Base-by-base conservation (phyloP, 768 basidiomycete genomes). In the Auricularia cornea region DNA sequence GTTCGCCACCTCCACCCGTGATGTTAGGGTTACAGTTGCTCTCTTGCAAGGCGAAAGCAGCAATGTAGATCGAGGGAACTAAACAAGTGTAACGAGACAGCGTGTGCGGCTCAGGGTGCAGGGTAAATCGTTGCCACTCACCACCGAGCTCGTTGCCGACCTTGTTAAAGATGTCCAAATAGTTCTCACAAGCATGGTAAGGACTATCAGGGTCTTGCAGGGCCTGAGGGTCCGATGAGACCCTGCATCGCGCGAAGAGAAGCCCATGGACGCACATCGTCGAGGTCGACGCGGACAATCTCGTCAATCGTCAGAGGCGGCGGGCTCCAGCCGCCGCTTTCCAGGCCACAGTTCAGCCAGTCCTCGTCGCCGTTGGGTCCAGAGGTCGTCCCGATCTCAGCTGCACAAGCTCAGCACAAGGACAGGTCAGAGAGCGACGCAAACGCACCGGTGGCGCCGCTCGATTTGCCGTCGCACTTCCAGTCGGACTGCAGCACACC, bases 41-140 rank as follows among this genome's bases (percentile, higher is more conserved):
- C 72, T 96, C 94, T 72, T 95, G 92, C 87, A 96, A 88, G 33
- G 92, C 92, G 67, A 96, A 88, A 0, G 92, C 81, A 2, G 92
- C 93, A 40, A 95, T 73, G 66, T 95, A 76, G 71, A 94, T 90
- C 8, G 90, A 72, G 29, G 88, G 89, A 32, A 94, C 81, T 80
- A 38, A 38, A 8, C 8, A 38, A 1, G 54, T 32, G 31, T 16
- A 61, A 59, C 3, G 26, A 20, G 31, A n/a, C 28, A 59, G 11
- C 41, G 10, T 56, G 28, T 32, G 33, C 23, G 52, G 32, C 65
- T 63, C 56, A 51, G 26, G 32, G 28, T 16, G 30, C 23, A 26
- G 52, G 29, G 56, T n/a, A 32, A 31, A 65, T 20, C 69, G 26
- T 52, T 11, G 59, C 31, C 28, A 75, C 80, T 60, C 59, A 80